Percentiles rank a stretch among this genome's conserved stretches.
Evolutionary conservation across 441 rosid species (phyloP).

Genomic region (Melastoma candidum): DNA sequence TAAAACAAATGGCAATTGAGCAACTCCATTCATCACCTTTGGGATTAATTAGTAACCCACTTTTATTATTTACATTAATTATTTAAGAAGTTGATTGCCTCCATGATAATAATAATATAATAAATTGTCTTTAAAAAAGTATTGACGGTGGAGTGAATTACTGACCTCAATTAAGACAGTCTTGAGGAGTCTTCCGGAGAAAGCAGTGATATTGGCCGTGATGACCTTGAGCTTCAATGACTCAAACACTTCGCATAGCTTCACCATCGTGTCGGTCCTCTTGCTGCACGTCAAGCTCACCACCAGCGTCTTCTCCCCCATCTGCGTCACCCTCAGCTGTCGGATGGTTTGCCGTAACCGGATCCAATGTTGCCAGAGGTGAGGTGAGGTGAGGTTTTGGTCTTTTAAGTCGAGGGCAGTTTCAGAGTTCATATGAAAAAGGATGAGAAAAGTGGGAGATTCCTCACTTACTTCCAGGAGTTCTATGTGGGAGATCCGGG

Average conservation of each 20-base stretch:
- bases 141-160: not conserved
- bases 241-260: slow-evolving; percentile 77
- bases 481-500: slow-evolving; percentile 38
- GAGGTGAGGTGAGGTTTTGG: too few relatives aligned
- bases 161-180: slow-evolving; percentile 77
- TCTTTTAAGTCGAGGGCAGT: not conserved
- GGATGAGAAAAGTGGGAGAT: not conserved
- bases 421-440: not conserved
- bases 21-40: too few relatives aligned
- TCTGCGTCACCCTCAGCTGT: slow-evolving; percentile 54
- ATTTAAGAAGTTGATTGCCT: too few relatives aligned
- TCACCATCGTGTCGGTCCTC: slow-evolving; percentile 79
- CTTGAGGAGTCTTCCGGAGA: slow-evolving; percentile 66
- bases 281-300: slow-evolving; percentile 81
- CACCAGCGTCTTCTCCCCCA: slow-evolving; percentile 62
- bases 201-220: slow-evolving; percentile 60
- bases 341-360: not conserved
- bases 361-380: too few relatives aligned
- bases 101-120: too few relatives aligned
- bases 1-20: too few relatives aligned
- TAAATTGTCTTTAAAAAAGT: too few relatives aligned
- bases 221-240: slow-evolving; percentile 65
- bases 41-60: too few relatives aligned
- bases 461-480: slow-evolving; percentile 47
- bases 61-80: too few relatives aligned